Conservation (phyloP, 345 rosid genomes). For the Brassica cretica region DNA sequence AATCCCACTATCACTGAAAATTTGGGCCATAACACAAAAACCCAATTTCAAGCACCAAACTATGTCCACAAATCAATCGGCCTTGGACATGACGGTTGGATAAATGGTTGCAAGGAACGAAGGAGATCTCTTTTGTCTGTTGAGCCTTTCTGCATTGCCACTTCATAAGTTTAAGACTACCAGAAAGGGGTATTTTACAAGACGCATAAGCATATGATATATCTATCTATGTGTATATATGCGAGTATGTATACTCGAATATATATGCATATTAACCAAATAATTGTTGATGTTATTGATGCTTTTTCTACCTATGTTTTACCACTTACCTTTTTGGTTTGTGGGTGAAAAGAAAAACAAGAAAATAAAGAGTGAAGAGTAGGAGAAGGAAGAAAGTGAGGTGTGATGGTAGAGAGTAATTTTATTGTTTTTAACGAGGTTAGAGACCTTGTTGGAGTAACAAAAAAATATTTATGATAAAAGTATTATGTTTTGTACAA, state of each 20-base stretch:
- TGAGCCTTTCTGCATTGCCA: constrained; percentile 80
- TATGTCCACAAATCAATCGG: constrained; percentile 3
- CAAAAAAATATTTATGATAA: constrained; percentile 27
- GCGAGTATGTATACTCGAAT: constrained; percentile 32
- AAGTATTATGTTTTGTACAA: constrained; percentile 32
- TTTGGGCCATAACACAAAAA: constrained; percentile 14
- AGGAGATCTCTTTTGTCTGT: constrained; percentile 65
- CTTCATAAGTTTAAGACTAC: constrained; percentile 43
- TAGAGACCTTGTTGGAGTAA: constrained; percentile 25
- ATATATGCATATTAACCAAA: constrained; percentile 36
- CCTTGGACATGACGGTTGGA: constrained; percentile 33
- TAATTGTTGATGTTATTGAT: constrained; percentile 38
- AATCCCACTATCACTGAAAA: constrained; percentile 36
- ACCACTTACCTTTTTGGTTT: constrained; percentile 35
- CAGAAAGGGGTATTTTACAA: constrained; percentile 1
- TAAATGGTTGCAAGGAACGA: constrained; percentile 68
- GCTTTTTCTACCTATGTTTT: constrained; percentile 38
- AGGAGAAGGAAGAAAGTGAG: constrained; percentile 25
- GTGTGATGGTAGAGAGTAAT: constrained; percentile 13
- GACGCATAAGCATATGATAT: constrained; percentile 33
- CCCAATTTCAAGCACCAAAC: constrained; percentile 26
- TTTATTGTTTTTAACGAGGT: constrained; percentile 35
- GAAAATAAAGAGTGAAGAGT: constrained; percentile 20
- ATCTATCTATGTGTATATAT: constrained; percentile 22
- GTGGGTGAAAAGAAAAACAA: constrained; percentile 15